These are phyloP conservation scores for Camellia granthamiana DNA, from an alignment of 148 eudicot genomes.

Conservation along the genomic window DNA sequence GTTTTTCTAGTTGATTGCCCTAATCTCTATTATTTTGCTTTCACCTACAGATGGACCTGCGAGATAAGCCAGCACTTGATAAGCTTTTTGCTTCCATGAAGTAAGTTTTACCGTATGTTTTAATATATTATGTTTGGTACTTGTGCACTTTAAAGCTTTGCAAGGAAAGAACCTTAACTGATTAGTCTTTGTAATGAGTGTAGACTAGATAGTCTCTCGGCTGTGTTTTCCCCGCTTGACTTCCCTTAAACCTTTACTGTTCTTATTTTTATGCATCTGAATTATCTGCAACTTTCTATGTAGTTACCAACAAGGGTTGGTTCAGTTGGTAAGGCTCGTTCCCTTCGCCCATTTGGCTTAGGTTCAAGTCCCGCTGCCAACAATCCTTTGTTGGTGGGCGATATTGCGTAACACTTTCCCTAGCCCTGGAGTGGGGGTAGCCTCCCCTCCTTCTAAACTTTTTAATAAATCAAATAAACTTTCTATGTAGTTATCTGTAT, in stretches of 20 bases:
- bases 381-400: too few relatives aligned
- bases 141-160: background rate
- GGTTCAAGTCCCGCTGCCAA: too few relatives aligned
- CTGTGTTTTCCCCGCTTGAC: background rate
- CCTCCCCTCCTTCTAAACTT: too few relatives aligned
- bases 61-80: slow-evolving; percentile 81
- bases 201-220: background rate
- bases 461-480: too few relatives aligned
- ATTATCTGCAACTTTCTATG: background rate
- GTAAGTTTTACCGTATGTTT: slow-evolving; percentile 39
- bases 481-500: background rate
- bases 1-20: background rate
- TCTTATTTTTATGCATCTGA: slow-evolving; percentile 2
- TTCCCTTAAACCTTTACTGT: background rate
- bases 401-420: too few relatives aligned
- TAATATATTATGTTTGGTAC: background rate
- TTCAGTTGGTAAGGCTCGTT: too few relatives aligned
- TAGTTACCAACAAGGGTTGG: background rate
- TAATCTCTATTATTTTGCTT: slow-evolving; percentile 16
- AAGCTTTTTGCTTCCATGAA: slow-evolving; percentile 65
- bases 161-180: background rate
- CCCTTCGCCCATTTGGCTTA: too few relatives aligned
- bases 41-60: slow-evolving; percentile 68
- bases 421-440: too few relatives aligned
- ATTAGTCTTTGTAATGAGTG: background rate